Conservation (phyloP, 208 protist genomes). For the Leishmania turanica region DNA sequence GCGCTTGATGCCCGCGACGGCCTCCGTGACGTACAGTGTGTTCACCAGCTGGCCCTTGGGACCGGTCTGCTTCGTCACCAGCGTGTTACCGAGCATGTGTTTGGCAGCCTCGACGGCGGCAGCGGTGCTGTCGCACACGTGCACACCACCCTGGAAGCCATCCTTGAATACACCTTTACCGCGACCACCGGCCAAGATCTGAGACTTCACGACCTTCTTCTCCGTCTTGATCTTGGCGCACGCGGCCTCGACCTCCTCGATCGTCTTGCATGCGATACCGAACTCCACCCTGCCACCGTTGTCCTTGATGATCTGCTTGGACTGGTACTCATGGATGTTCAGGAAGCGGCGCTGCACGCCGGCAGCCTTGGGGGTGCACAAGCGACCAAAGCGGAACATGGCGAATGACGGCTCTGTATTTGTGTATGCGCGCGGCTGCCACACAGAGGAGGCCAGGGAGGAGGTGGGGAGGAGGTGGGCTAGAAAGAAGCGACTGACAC, state of each 20-base stretch:
- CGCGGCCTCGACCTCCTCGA: conserved; percentile 90
- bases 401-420: neutral
- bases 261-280: conserved; percentile 84
- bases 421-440: neutral
- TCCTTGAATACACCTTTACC: conserved; percentile 98
- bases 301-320: conserved; percentile 92
- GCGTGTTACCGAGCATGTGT: conserved; percentile 98
- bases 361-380: conserved; percentile 56
- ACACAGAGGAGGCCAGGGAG: neutral
- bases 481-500: neutral
- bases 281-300: conserved; percentile 91
- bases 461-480: neutral
- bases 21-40: conserved; percentile 93
- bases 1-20: conserved; percentile 88
- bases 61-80: conserved; percentile 99
- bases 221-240: conserved; percentile 88
- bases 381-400: conserved; percentile 81
- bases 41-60: conserved; percentile 92
- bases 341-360: conserved; percentile 84
- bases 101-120: conserved; percentile 90
- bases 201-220: conserved; percentile 98
- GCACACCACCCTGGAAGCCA: conserved; percentile 96
- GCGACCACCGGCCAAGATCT: conserved; percentile 99
- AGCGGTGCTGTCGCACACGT: conserved; percentile 80
- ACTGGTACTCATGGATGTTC: conserved; percentile 94